phyloP scores from a whole-genome alignment of 106 monocot genomes.

The Vanilla planifolia region DNA sequence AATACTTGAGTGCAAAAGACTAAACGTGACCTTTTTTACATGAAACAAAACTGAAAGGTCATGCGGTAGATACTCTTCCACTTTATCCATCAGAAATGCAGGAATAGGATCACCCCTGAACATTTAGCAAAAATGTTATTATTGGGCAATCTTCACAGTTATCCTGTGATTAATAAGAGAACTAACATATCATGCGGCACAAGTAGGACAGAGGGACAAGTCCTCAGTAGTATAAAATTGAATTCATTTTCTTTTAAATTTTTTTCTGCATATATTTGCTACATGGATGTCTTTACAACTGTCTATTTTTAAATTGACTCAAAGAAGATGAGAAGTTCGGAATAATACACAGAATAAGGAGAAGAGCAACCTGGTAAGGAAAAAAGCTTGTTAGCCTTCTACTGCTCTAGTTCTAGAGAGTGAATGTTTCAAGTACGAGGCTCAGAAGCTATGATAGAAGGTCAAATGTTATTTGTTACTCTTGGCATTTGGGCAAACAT shows the following conservation, averaged over 20 bases:
- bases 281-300: too few relatives aligned
- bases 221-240: too few relatives aligned
- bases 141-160: too few relatives aligned
- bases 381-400: not conserved
- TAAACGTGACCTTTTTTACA: slow-evolving; percentile 45
- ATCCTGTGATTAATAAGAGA: too few relatives aligned
- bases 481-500: not conserved
- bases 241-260: too few relatives aligned
- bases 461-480: not conserved
- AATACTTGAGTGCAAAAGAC: not conserved
- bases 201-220: too few relatives aligned
- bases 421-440: too few relatives aligned
- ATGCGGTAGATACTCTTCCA: slow-evolving; percentile 73
- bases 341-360: not conserved
- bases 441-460: not conserved
- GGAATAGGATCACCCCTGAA: slow-evolving; percentile 93
- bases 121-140: too few relatives aligned
- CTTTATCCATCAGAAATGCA: slow-evolving; percentile 51
- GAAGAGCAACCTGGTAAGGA: not conserved
- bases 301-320: too few relatives aligned
- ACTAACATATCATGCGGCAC: too few relatives aligned
- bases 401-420: not conserved
- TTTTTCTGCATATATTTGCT: too few relatives aligned
- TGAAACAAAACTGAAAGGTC: slow-evolving; percentile 47
- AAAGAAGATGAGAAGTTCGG: too few relatives aligned